Evolutionary conservation across 805 yeast species (phyloP).

Genomic region (Kluyveromyces aestuarii): DNA sequence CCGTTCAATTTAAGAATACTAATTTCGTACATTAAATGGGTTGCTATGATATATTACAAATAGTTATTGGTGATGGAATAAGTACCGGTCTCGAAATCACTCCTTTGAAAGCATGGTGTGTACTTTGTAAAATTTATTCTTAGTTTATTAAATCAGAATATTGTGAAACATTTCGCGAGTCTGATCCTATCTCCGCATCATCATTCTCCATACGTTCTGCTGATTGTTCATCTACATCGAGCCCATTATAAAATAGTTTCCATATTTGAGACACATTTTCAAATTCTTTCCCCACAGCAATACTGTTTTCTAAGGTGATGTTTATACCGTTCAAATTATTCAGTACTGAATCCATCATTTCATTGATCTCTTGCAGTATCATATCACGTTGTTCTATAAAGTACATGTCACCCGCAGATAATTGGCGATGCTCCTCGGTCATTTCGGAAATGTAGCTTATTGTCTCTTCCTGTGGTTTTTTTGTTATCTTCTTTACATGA

Average conservation of each 20-base stretch:
- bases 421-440: constrained; percentile 1
- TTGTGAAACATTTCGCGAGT: background rate
- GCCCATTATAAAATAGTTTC: constrained; percentile 55
- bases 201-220: constrained; percentile 4
- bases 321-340: constrained; percentile 57
- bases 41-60: background rate
- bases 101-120: background rate
- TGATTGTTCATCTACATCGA: constrained; percentile 13
- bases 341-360: constrained; percentile 53
- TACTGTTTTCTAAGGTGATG: constrained; percentile 54
- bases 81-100: background rate
- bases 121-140: too few species aligned
- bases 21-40: background rate
- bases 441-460: background rate
- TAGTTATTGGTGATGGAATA: background rate
- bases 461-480: background rate
- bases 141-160: background rate
- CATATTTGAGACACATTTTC: constrained; percentile 64
- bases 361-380: constrained; percentile 23
- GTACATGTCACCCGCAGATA: constrained; percentile 15
- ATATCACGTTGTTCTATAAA: constrained; percentile 24
- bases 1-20: background rate
- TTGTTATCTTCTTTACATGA: background rate
- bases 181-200: constrained; percentile 1
- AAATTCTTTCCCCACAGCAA: constrained; percentile 70